phyloP scores from a whole-genome alignment of 352 stramenopile genomes.

The Salisapilia sapeloensis region DNA sequence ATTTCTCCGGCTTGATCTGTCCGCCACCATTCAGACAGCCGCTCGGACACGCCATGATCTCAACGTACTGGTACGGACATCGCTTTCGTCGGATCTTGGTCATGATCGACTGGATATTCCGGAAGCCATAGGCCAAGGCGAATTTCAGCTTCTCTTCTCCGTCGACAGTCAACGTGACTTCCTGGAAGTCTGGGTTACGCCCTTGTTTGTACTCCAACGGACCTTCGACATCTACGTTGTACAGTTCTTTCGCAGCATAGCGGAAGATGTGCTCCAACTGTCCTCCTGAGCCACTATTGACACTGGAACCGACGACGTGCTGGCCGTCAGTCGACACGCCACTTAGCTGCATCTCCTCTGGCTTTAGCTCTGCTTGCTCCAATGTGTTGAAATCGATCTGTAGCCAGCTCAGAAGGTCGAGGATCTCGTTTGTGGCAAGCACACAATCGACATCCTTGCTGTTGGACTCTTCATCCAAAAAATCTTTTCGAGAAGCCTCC shows the following conservation, averaged over 20 bases:
- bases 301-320: conserved; percentile 31
- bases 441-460: conserved; percentile 91
- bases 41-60: conserved; percentile 97
- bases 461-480: conserved; percentile 37
- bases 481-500: conserved; percentile 89
- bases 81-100: conserved; percentile 83
- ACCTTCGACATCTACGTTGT: conserved; percentile 63
- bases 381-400: conserved; percentile 48
- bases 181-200: conserved; percentile 81
- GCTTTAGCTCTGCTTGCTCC: conserved; percentile 34
- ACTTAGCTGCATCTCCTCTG: conserved; percentile 57
- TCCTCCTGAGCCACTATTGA: conserved; percentile 66
- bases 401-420: conserved; percentile 44
- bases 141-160: conserved; percentile 84
- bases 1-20: conserved; percentile 74
- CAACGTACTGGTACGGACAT: conserved; percentile 92
- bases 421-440: conserved; percentile 72
- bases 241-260: conserved; percentile 79
- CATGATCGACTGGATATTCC: conserved; percentile 93
- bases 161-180: conserved; percentile 53
- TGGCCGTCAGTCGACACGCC: conserved; percentile 34
- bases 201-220: conserved; percentile 78
- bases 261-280: conserved; percentile 89
- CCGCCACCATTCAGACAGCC: conserved; percentile 95
- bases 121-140: conserved; percentile 91